phyloP scores from a whole-genome alignment of 1,284 basidiomycete genomes.

The Microbotryomycetes sp. region DNA sequence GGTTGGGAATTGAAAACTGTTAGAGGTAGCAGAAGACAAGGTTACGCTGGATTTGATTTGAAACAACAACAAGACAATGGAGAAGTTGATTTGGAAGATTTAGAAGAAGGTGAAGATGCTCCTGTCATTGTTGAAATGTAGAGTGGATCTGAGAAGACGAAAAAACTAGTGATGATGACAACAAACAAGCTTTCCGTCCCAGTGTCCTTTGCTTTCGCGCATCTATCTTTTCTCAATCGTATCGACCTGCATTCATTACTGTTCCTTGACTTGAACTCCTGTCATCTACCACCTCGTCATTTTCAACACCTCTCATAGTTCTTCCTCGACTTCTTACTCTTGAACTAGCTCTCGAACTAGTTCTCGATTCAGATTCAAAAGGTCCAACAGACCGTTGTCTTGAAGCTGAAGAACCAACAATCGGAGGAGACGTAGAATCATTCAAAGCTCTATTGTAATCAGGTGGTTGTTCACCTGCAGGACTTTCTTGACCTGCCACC shows the following conservation, averaged over 20 bases:
- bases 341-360: not conserved
- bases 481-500: slow-evolving; percentile 57
- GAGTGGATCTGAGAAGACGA: too few relatives aligned
- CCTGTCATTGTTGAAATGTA: slow-evolving; percentile 33
- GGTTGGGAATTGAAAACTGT: slow-evolving; percentile 34
- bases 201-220: too few relatives aligned
- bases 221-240: too few relatives aligned
- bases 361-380: not conserved
- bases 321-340: not conserved
- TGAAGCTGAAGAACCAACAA: not conserved
- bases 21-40: slow-evolving; percentile 11
- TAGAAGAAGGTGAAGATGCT: slow-evolving; percentile 38
- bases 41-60: slow-evolving; percentile 2
- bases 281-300: not conserved
- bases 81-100: slow-evolving; percentile 34
- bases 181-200: too few relatives aligned
- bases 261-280: not conserved
- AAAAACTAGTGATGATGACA: too few relatives aligned
- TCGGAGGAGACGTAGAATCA: not conserved
- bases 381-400: too few relatives aligned
- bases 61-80: slow-evolving; percentile 7
- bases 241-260: too few relatives aligned
- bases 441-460: slow-evolving; percentile 50
- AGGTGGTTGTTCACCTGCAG: slow-evolving; percentile 59
- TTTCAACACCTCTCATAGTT: not conserved